A percentile compares a stretch with the other conserved stretches of the same genome.
Evolutionary conservation across 352 stramenopile species (phyloP).

Genomic region (Blastocystis sp.): DNA sequence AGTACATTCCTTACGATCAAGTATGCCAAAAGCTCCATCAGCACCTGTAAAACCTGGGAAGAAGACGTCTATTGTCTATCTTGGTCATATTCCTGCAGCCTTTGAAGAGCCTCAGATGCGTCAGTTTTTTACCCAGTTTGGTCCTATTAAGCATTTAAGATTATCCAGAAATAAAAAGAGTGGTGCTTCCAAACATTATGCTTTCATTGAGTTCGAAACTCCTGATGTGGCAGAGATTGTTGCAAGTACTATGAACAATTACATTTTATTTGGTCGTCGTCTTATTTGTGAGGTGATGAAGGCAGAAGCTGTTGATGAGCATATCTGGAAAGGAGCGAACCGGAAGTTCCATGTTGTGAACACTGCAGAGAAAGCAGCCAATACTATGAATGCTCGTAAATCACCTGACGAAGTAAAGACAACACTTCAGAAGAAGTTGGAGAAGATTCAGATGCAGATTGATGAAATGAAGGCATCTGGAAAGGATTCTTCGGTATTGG

Average conservation of each 20-base stretch:
- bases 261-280: slow-evolving; percentile 83
- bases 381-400: slow-evolving; percentile 75
- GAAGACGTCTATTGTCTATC: slow-evolving; percentile 80
- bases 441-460: slow-evolving; percentile 74
- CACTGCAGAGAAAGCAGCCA: slow-evolving; percentile 72
- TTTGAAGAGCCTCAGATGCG: slow-evolving; percentile 89
- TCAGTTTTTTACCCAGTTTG: slow-evolving; percentile 89
- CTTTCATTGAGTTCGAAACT: slow-evolving; percentile 87
- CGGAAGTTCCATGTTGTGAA: slow-evolving; percentile 74
- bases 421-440: background rate
- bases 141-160: slow-evolving; percentile 77
- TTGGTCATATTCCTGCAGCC: slow-evolving; percentile 84
- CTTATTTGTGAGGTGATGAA: slow-evolving; percentile 84
- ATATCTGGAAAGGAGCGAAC: slow-evolving; percentile 78
- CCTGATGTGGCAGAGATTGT: slow-evolving; percentile 82
- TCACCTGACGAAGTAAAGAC: slow-evolving; percentile 70
- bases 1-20: background rate
- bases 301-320: slow-evolving; percentile 74
- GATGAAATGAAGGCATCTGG: slow-evolving; percentile 74
- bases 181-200: slow-evolving; percentile 84
- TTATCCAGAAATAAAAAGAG: slow-evolving; percentile 86
- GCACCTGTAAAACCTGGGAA: background rate
- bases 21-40: background rate
- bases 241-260: slow-evolving; percentile 85
- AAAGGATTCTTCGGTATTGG: slow-evolving; percentile 65